Percentiles rank a stretch among this genome's conserved stretches.
phyloP scores from a whole-genome alignment of 192 early-diverging fungal species.

The Backusella luteola region DNA sequence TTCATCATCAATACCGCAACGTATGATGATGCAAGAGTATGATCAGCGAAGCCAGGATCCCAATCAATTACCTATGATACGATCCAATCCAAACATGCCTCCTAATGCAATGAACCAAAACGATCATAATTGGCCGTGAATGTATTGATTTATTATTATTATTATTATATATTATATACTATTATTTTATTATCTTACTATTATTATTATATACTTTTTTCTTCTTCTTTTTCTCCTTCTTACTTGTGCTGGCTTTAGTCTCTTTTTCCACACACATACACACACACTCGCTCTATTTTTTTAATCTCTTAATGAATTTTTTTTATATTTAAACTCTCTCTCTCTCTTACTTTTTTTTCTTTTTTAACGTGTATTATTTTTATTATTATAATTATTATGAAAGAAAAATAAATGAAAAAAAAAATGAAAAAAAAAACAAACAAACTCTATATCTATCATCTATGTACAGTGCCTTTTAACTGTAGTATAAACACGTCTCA shows the following conservation, averaged over 20 bases:
- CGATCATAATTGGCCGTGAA: neutral
- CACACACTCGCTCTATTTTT: neutral
- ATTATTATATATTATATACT: neutral
- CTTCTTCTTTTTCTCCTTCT: neutral
- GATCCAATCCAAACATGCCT: neutral
- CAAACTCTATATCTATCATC: neutral
- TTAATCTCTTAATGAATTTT: neutral
- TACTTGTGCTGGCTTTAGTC: neutral
- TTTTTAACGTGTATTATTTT: too few relatives aligned
- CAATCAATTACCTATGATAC: conserved; percentile 1
- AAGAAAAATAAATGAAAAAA: neutral
- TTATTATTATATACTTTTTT: neutral
- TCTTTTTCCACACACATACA: neutral
- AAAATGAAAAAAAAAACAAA: neutral
- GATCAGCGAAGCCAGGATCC: conserved; percentile 5
- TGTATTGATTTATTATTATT: neutral
- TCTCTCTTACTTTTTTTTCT: neutral
- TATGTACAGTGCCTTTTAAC: conserved; percentile 18
- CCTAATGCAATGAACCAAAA: neutral
- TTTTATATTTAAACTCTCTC: too few relatives aligned
- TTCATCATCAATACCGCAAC: neutral
- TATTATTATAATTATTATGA: neutral
- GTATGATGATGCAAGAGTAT: conserved; percentile 2
- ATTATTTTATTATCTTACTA: neutral
- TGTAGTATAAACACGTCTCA: conserved; percentile 13